A percentile compares a stretch with the other conserved stretches of the same genome.
Conservation (phyloP, 1,139 yeast species). For the Scheffersomyces lignicola region DNA sequence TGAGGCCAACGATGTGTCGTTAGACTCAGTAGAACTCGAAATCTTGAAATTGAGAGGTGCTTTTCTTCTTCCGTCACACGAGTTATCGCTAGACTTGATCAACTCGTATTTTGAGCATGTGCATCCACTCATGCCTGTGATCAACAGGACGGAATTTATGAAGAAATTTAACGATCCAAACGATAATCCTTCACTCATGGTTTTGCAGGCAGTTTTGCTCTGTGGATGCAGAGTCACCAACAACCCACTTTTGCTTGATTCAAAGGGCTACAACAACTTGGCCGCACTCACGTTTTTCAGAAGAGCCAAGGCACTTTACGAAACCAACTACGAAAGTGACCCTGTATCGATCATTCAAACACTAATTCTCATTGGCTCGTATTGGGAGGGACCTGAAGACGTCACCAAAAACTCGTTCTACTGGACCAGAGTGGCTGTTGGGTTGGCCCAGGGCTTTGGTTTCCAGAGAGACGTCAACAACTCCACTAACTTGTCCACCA, state of each 20-base stretch:
- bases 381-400: constrained; percentile 81
- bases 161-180: constrained; percentile 53
- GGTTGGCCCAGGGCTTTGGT: constrained; percentile 79
- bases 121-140: constrained; percentile 72
- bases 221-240: constrained; percentile 67
- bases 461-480: constrained; percentile 57
- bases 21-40: constrained; percentile 70
- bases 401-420: constrained; percentile 72
- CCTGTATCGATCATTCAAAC: constrained; percentile 68
- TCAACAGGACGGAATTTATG: constrained; percentile 66
- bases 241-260: constrained; percentile 58
- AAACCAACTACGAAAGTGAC: constrained; percentile 71
- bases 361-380: constrained; percentile 62
- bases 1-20: constrained; percentile 34
- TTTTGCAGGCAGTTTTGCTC: constrained; percentile 66
- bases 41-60: constrained; percentile 71
- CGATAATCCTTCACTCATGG: constrained; percentile 66
- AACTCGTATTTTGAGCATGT: constrained; percentile 64
- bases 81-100: constrained; percentile 61
- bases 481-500: constrained; percentile 27
- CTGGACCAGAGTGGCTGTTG: constrained; percentile 75
- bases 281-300: constrained; percentile 70
- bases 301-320: constrained; percentile 76
- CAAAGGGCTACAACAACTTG: constrained; percentile 54
- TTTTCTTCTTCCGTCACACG: constrained; percentile 63